Base-by-base conservation (phyloP, 1,284 basidiomycete species). In the Rhodotorula glutinis region DNA sequence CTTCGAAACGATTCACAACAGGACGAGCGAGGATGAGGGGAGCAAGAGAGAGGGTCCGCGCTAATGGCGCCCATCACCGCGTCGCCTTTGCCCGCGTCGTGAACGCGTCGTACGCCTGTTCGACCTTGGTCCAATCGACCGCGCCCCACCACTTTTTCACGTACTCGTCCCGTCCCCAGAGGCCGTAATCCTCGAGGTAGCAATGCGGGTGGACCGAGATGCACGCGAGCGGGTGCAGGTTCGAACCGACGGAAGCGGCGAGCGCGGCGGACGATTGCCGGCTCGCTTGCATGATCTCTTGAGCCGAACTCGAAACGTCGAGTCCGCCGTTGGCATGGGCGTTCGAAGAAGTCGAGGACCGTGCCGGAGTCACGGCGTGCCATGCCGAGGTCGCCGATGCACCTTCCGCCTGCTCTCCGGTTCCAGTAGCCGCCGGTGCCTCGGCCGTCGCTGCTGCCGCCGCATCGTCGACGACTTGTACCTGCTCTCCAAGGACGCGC, bases 161-260 rank as follows among this genome's bases (percentile, higher is more conserved):
- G 83, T 95, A 98, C 77, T 86, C 83, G 77, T 92, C 90, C 81
- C 92, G 92, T 51, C 91, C 92, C 90, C 91, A 95, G 23, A 98
- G 86, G 17, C 95, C 95, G 76, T 91, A 94, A 57, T 89, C 87
- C 60, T 84, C 84, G 74, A 98, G 82, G 89, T 93, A 98, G 30
- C 90, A 88, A 76, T 93, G 93, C 79, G 97, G 93, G 76, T 92
- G 87, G 29, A 95, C 84, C 63, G 88, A 89, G 69, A 97, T 79
- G 74, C 91, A 92, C 76, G 95, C 88, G 53, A 95, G 78, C 19
- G 92, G 92, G 78, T 83, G 87, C 53, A 94, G 79, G 25, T 46
- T 53, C 52, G 52, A 43, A 7, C 63, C 66, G 47, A 66, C 29
- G n/a, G 40, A 19, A 25, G 60, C 51, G 56, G 53, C 63, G n/a